Conservation (phyloP, 176 grass and related monocot species). For the Avena atlantica region DNA sequence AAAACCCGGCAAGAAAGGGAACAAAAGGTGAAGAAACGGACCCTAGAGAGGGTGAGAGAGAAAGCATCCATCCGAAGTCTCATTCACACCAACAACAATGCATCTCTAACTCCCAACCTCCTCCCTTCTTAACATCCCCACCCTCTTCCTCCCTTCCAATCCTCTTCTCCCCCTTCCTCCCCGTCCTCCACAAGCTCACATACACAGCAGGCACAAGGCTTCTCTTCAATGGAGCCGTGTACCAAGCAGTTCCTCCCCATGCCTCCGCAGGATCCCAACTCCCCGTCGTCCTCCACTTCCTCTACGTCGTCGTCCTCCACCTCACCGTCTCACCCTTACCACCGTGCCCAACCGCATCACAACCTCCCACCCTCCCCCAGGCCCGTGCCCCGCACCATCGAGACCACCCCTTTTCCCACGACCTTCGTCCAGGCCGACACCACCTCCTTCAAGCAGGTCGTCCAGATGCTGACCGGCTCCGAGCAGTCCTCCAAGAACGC, state of each 20-base stretch:
- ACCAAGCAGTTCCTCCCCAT: conserved; percentile 53
- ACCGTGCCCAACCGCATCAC: conserved; percentile 35
- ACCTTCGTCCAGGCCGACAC: conserved; percentile 97
- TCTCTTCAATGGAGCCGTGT: conserved; percentile 41
- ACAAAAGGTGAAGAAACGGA: conserved; percentile 23
- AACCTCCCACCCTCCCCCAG: conserved; percentile 40
- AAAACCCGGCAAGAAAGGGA: neutral
- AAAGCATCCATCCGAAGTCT: conserved; percentile 41
- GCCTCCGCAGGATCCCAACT: conserved; percentile 46
- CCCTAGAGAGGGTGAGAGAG: conserved; percentile 1
- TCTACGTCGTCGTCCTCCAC: conserved; percentile 38
- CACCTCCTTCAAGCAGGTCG: conserved; percentile 93
- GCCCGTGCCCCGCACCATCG: conserved; percentile 72
- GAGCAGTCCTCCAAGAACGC: conserved; percentile 49
- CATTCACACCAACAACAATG: conserved; percentile 53
- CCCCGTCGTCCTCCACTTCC: conserved; percentile 42
- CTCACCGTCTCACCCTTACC: conserved; percentile 38
- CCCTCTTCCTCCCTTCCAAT: conserved; percentile 44
- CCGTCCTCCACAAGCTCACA: neutral
- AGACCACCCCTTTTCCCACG: conserved; percentile 90
- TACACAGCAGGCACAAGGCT: neutral
- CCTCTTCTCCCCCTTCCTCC: conserved; percentile 30
- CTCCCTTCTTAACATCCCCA: conserved; percentile 50
- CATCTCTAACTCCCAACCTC: conserved; percentile 32
- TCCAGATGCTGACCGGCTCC: conserved; percentile 98